Evolutionary conservation across 495 filamentous ascomycete species (phyloP).

Genomic region (Penicillium parvum): DNA sequence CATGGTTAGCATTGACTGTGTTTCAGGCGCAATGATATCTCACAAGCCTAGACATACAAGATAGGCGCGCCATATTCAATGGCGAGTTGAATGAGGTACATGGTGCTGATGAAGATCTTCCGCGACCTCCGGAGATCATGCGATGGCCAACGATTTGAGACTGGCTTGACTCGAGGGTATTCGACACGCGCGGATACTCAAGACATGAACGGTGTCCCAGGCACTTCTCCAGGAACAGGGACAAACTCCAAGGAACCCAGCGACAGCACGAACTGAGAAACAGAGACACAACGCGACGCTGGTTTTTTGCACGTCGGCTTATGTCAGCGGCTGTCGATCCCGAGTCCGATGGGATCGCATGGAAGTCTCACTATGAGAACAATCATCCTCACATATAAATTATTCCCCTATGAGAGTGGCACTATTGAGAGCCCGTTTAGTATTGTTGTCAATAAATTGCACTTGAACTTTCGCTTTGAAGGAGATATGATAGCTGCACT

Average conservation of each 20-base stretch:
- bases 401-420: no score
- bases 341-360: no score
- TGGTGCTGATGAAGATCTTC: conserved; percentile 17
- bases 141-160: conserved; percentile 3
- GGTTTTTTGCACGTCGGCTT: conserved; percentile 17
- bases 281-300: conserved; percentile 12
- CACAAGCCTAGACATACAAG: conserved; percentile 30
- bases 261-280: not conserved
- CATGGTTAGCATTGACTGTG: conserved; percentile 3
- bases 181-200: not conserved
- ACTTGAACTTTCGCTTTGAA: no score
- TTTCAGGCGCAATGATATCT: not conserved
- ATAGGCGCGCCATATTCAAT: conserved; percentile 46
- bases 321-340: conserved; percentile 23
- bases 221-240: conserved; percentile 1
- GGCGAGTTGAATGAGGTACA: conserved; percentile 38
- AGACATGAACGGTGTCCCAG: not conserved
- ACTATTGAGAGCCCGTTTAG: no score
- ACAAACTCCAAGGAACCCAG: not conserved
- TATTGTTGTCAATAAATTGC: no score
- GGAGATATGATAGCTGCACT: no score
- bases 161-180: not conserved
- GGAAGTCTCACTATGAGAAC: no score
- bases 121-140: conserved; percentile 3
- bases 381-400: no score